These are phyloP conservation scores for Laguncularia racemosa DNA, from an alignment of 345 rosid genomes.

Conservation along the genomic window DNA sequence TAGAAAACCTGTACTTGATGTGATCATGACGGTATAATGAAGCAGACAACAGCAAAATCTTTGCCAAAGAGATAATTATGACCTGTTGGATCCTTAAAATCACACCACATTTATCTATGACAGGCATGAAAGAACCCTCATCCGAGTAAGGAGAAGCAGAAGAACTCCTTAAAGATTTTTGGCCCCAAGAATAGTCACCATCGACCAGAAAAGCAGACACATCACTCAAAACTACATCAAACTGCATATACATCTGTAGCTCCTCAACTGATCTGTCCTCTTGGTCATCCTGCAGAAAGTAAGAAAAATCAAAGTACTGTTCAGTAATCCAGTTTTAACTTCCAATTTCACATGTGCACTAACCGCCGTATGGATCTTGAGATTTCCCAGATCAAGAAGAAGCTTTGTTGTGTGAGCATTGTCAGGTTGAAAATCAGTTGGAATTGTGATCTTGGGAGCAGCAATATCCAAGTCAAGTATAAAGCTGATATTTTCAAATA, in stretches of 20 bases:
- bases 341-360: conserved; percentile 4
- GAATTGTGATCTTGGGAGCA: conserved; percentile 97
- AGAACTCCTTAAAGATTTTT: conserved; percentile 25
- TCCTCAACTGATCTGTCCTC: conserved; percentile 42
- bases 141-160: conserved; percentile 20
- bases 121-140: conserved; percentile 60
- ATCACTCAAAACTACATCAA: conserved; percentile 90
- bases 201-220: conserved; percentile 91
- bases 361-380: conserved; percentile 87
- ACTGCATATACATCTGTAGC: conserved; percentile 71
- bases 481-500: conserved; percentile 50
- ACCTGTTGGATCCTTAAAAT: conserved; percentile 91
- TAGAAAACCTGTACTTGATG: background rate
- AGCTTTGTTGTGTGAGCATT: conserved; percentile 68
- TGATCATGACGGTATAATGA: background rate
- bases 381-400: conserved; percentile 91
- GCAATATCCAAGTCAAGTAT: conserved; percentile 93
- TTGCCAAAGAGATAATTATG: conserved; percentile 12
- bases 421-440: conserved; percentile 81
- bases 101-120: conserved; percentile 87
- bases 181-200: conserved; percentile 81
- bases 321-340: background rate
- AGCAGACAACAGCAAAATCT: conserved; percentile 4
- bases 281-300: conserved; percentile 61
- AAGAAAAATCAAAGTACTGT: conserved; percentile 3